Percentiles rank a stretch among this genome's conserved stretches.
Conservation (phyloP, 768 basidiomycete species). For the Suillus spraguei region DNA sequence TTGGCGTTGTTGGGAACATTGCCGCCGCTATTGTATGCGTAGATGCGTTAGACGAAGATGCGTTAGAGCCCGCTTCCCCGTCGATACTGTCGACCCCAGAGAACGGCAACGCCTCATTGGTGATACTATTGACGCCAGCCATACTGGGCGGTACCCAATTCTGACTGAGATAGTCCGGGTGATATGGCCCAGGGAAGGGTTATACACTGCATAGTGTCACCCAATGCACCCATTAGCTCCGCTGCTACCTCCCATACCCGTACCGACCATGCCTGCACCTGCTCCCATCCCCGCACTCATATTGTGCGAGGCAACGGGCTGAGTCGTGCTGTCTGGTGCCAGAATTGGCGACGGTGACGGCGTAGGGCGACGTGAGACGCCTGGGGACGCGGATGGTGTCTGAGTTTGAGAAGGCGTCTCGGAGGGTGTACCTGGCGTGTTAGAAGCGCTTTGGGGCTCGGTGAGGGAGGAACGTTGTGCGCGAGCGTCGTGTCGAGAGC, state of each 20-base stretch:
- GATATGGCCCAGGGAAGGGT: slow-evolving; percentile 71
- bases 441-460: slow-evolving; percentile 44
- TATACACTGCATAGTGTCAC: slow-evolving; percentile 41
- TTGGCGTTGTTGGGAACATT: slow-evolving; percentile 8
- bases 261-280: slow-evolving; percentile 1
- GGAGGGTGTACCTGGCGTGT: slow-evolving; percentile 72
- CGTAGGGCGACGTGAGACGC: slow-evolving; percentile 72
- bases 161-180: slow-evolving; percentile 69
- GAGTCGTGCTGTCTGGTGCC: slow-evolving; percentile 70
- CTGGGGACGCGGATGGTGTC: slow-evolving; percentile 68
- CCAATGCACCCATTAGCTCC: slow-evolving; percentile 54
- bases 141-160: slow-evolving; percentile 39
- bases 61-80: slow-evolving; percentile 31
- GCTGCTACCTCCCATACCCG: slow-evolving; percentile 37
- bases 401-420: slow-evolving; percentile 63
- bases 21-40: slow-evolving; percentile 17
- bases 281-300: slow-evolving; percentile 19
- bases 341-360: slow-evolving; percentile 67
- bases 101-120: slow-evolving; percentile 57
- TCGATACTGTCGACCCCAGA: slow-evolving; percentile 50
- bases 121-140: slow-evolving; percentile 1
- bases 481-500: slow-evolving; percentile 81
- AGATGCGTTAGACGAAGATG: slow-evolving; percentile 10
- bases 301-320: slow-evolving; percentile 39
- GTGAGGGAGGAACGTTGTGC: slow-evolving; percentile 35